phyloP scores from a whole-genome alignment of 352 stramenopile genomes.

The Globisporangium camurandrum region DNA sequence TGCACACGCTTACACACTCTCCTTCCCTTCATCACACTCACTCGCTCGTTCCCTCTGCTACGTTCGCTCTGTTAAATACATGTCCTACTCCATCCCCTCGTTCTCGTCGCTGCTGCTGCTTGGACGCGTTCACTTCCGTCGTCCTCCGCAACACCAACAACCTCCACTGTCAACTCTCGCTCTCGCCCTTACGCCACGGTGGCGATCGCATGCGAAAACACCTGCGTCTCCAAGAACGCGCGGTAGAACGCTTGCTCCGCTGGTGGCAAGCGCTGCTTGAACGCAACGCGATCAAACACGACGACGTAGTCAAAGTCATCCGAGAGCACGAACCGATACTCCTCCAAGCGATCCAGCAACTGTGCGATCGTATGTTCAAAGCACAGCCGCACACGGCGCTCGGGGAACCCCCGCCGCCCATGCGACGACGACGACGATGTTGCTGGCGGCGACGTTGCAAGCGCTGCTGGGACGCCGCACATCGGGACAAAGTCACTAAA shows the following conservation, averaged over 20 bases:
- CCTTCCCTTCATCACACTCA: background rate
- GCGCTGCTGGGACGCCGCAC: too few species aligned
- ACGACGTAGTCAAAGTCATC: conserved; percentile 85
- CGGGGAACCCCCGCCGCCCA: conserved; percentile 47
- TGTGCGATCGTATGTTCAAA: conserved; percentile 45
- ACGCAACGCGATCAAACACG: conserved; percentile 75
- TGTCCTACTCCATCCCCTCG: background rate
- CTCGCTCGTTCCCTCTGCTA: too few species aligned
- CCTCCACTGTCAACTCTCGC: too few species aligned
- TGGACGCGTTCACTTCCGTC: background rate
- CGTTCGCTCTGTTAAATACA: too few species aligned
- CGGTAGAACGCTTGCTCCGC: conserved; percentile 66
- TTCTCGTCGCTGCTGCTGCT: background rate
- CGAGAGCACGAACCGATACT: conserved; percentile 79
- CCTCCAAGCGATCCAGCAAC: conserved; percentile 50
- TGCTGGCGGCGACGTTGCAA: conserved; percentile 16
- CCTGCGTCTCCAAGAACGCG: conserved; percentile 77
- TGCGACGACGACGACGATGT: too few species aligned
- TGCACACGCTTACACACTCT: too few species aligned
- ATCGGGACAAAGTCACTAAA: conserved; percentile 76
- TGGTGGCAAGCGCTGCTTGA: conserved; percentile 40
- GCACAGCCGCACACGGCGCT: conserved; percentile 46
- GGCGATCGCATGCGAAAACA: conserved; percentile 82
- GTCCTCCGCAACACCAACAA: background rate
- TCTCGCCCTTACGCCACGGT: conserved; percentile 30